Base-by-base conservation (phyloP, 2,329 filamentous ascomycete genomes). In the Xylariaceae sp. region DNA sequence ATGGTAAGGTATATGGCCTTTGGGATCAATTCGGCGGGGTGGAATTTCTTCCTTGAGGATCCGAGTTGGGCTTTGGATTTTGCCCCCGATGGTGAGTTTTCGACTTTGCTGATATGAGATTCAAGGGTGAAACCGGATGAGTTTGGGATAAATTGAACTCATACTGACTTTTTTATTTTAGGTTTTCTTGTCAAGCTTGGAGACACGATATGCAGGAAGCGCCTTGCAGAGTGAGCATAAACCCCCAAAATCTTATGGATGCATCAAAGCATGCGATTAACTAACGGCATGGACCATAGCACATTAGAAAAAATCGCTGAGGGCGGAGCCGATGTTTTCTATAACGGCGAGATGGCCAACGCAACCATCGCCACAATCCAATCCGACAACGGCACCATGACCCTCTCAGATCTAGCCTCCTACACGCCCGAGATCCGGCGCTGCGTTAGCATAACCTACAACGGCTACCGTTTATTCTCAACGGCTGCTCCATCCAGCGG, bases 41-140 rank as follows among this genome's bases (percentile, higher is more conserved):
- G 59, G 40, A 71, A 88, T 55, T 95, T 95, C 58, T 69, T 96
- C 0, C 70, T 82, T 0, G 74, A 86, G 3, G 82, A 96, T 45
- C 82, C 85, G 0, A 79, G 81, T 3, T 97, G 89, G 85, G 88
- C 91, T 0, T 65, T 86, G 38, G 92, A 96, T 62, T 96, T 96
- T 68, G 90, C 89, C 2, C 89, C 89, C 0, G 82, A 91, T 49
- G 92, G 59, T 60, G 42, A 43, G 43, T 22, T 22, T 2, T 23
- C 6, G 8, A 11, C 5, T 5, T 6, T 40, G 17, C 37, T 17
- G 8, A 7, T 23, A 7, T 20, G 32, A 22, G 16, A 17, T 6
- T n/a, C n/a, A n/a, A n/a, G n/a, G n/a, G n/a, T n/a, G n/a, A n/a
- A n/a, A n/a, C n/a, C n/a, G n/a, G n/a, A n/a, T n/a, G n/a, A n/a